phyloP scores from a whole-genome alignment of 805 yeast species.

The Candida succiphila region DNA sequence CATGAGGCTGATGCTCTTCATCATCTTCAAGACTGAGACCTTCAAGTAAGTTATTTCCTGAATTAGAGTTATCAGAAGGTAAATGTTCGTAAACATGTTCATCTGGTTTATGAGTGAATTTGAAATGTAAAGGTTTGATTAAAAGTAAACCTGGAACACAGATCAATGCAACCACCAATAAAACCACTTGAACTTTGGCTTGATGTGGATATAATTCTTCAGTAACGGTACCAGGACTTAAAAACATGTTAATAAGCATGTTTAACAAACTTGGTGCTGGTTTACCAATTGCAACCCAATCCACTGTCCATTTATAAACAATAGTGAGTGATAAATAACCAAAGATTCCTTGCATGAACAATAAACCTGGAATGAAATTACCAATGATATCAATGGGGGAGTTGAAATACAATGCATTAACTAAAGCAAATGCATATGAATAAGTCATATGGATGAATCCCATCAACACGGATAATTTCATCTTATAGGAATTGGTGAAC shows the following conservation, averaged over 20 bases:
- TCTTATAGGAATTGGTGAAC: constrained; percentile 91
- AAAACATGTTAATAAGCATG: constrained; percentile 92
- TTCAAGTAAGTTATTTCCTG: constrained; percentile 19
- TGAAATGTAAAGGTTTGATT: constrained; percentile 60
- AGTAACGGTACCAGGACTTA: constrained; percentile 82
- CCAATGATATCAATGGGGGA: constrained; percentile 78
- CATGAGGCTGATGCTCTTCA: constrained; percentile 47
- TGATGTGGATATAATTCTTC: constrained; percentile 80
- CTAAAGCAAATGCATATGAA: constrained; percentile 75
- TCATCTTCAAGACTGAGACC: constrained; percentile 32
- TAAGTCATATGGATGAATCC: constrained; percentile 94
- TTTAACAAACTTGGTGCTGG: constrained; percentile 91
- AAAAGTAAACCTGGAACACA: constrained; percentile 92
- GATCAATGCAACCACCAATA: constrained; percentile 66
- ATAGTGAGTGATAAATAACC: constrained; percentile 85
- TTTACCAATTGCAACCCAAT: constrained; percentile 70
- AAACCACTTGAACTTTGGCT: constrained; percentile 57
- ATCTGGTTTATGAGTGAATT: constrained; percentile 37
- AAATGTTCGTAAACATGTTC: constrained; percentile 38
- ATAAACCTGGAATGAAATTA: constrained; percentile 86
- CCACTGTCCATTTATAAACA: constrained; percentile 88
- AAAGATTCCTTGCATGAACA: constrained; percentile 94
- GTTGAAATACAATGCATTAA: constrained; percentile 61
- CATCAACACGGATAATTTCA: constrained; percentile 92
- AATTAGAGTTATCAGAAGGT: constrained; percentile 17